Conservation (phyloP, 2,329 filamentous ascomycete genomes). For the Mollisia scopiformis region DNA sequence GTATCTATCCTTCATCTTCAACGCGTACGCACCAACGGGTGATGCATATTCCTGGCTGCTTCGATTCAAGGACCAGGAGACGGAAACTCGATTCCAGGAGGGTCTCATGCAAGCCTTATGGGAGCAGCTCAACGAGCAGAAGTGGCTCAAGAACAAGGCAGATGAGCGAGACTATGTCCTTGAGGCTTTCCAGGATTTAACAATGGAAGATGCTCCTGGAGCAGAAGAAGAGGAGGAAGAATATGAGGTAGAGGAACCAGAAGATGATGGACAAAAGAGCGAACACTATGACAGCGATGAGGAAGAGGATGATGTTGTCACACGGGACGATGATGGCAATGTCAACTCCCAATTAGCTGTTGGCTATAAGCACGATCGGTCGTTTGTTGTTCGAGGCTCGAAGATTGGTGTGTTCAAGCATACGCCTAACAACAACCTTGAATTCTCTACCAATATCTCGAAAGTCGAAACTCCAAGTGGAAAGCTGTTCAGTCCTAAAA, state of each 20-base stretch:
- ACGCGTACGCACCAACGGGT: slow-evolving; percentile 87
- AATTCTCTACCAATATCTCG: slow-evolving; percentile 96
- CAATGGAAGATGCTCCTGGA: slow-evolving; percentile 83
- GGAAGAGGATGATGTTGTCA: slow-evolving; percentile 76
- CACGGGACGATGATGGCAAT: slow-evolving; percentile 73
- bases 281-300: slow-evolving; percentile 78
- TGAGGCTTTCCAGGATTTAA: slow-evolving; percentile 92
- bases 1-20: slow-evolving; percentile 99
- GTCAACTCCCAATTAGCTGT: slow-evolving; percentile 94
- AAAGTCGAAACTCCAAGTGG: slow-evolving; percentile 90
- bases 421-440: slow-evolving; percentile 85
- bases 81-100: slow-evolving; percentile 86
- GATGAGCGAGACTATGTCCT: slow-evolving; percentile 92
- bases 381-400: slow-evolving; percentile 93
- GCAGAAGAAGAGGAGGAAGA: slow-evolving; percentile 56
- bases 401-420: slow-evolving; percentile 99
- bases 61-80: slow-evolving; percentile 82
- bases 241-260: slow-evolving; percentile 50
- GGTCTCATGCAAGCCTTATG: slow-evolving; percentile 94
- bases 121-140: slow-evolving; percentile 93
- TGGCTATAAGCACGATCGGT: slow-evolving; percentile 95
- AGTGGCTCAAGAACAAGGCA: slow-evolving; percentile 93
- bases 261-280: slow-evolving; percentile 65
- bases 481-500: slow-evolving; percentile 89
- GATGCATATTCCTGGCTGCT: slow-evolving; percentile 95